These are phyloP conservation scores for Laburnicola sp. DNA, from an alignment of 2,329 filamentous ascomycete genomes.

Conservation along the genomic window DNA sequence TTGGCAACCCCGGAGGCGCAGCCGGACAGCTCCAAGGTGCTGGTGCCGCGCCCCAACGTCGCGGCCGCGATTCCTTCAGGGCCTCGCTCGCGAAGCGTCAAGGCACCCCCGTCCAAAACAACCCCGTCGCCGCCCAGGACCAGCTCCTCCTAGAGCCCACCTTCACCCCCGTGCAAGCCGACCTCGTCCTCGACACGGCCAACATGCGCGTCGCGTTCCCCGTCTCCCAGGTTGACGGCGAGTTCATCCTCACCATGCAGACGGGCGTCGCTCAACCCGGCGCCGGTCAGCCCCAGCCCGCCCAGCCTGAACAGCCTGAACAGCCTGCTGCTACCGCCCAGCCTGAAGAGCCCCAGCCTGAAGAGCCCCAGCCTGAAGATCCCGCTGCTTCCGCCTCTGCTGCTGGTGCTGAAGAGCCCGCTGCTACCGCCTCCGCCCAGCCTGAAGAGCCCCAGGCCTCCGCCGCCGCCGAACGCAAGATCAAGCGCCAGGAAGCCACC, in stretches of 20 bases:
- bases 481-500: slow-evolving; percentile 23
- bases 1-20: slow-evolving; percentile 43
- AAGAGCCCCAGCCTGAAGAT: slow-evolving; percentile 20
- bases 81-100: slow-evolving; percentile 28
- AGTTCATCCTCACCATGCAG: slow-evolving; percentile 43
- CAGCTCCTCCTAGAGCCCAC: slow-evolving; percentile 42
- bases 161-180: slow-evolving; percentile 41
- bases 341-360: slow-evolving; percentile 2
- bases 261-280: slow-evolving; percentile 18
- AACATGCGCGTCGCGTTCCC: slow-evolving; percentile 45
- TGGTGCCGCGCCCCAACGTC: slow-evolving; percentile 20
- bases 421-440: too few relatives aligned
- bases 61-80: slow-evolving; percentile 31
- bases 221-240: slow-evolving; percentile 41
- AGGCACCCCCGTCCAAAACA: slow-evolving; percentile 37
- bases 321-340: slow-evolving; percentile 2
- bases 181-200: slow-evolving; percentile 39
- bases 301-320: not conserved
- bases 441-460: slow-evolving; percentile 8
- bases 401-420: not conserved
- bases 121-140: slow-evolving; percentile 40
- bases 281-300: slow-evolving; percentile 1
- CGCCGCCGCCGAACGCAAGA: slow-evolving; percentile 16
- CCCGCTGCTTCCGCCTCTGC: too few relatives aligned
- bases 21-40: slow-evolving; percentile 34